Percentiles rank a stretch among this genome's conserved stretches.
These are phyloP conservation scores for Phallus indusiatus DNA, from an alignment of 768 basidiomycete genomes.

Conservation along the genomic window DNA sequence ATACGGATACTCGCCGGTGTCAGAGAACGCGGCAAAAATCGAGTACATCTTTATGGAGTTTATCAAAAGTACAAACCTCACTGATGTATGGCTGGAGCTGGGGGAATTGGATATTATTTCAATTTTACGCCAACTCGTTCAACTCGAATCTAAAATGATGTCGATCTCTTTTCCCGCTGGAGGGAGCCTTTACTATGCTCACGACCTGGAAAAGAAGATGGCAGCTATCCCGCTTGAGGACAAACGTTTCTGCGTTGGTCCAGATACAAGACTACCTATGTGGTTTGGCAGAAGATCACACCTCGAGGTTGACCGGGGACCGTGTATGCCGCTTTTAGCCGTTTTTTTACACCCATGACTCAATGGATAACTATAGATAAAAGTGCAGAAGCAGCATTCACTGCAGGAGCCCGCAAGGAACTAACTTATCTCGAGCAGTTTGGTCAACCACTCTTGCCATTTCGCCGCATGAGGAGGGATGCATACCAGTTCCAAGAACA, in stretches of 20 bases:
- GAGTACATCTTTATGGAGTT: conserved; percentile 24
- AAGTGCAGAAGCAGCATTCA: conserved; percentile 34
- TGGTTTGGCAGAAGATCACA: conserved; percentile 43
- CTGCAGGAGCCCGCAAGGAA: conserved; percentile 36
- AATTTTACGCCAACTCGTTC: conserved; percentile 33
- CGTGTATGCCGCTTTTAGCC: conserved; percentile 34
- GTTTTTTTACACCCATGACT: conserved; percentile 22
- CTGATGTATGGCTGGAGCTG: conserved; percentile 33
- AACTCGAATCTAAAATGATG: conserved; percentile 42
- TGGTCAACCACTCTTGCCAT: conserved; percentile 38
- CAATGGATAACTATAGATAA: conserved; percentile 30
- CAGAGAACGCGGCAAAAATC: conserved; percentile 20
- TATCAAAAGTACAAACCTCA: conserved; percentile 30
- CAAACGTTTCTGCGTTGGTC: conserved; percentile 36
- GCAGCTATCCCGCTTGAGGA: conserved; percentile 28
- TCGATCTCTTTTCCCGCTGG: conserved; percentile 39
- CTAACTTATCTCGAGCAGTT: conserved; percentile 39
- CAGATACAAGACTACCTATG: conserved; percentile 30
- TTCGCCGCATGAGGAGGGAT: conserved; percentile 32
- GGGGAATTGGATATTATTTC: conserved; percentile 31
- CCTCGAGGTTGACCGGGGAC: conserved; percentile 42
- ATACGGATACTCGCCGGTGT: conserved; percentile 22
- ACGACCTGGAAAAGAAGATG: conserved; percentile 34
- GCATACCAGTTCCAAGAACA: conserved; percentile 37
- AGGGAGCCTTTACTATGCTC: conserved; percentile 39